A percentile compares a stretch with the other conserved stretches of the same genome.
Conservation (phyloP, 805 yeast species). For the Saccharomycopsis fermentans region DNA sequence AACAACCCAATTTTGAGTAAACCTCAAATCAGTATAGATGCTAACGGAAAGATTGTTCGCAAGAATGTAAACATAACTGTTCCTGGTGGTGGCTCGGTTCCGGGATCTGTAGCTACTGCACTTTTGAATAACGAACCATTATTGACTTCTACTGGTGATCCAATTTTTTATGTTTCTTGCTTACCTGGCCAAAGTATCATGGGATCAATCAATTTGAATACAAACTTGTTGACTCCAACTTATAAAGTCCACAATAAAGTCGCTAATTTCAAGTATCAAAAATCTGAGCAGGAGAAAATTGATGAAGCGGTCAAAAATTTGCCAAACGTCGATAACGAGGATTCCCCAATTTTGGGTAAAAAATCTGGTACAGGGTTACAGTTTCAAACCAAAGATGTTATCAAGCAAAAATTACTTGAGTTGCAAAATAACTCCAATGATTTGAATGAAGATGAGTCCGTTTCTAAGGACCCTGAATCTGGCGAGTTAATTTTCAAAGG, state of each 20-base stretch:
- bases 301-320: constrained; percentile 11
- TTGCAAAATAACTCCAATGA: constrained; percentile 1
- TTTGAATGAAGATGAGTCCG: not conserved
- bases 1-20: constrained; percentile 8
- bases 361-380: constrained; percentile 8
- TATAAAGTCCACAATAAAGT: constrained; percentile 1
- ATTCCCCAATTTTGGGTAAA: not conserved
- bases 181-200: constrained; percentile 14
- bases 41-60: not conserved
- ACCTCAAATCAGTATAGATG: constrained; percentile 5
- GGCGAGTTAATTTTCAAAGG: constrained; percentile 2
- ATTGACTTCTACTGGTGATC: constrained; percentile 13
- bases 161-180: constrained; percentile 16
- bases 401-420: not conserved
- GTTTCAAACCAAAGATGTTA: constrained; percentile 6
- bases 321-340: not conserved
- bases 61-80: constrained; percentile 8
- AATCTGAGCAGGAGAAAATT: constrained; percentile 8
- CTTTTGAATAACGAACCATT: constrained; percentile 15
- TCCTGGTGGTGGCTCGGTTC: constrained; percentile 17
- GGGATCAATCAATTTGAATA: constrained; percentile 12
- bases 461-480: not conserved
- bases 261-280: not conserved
- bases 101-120: constrained; percentile 11
- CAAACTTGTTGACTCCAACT: constrained; percentile 11